These are phyloP conservation scores for Senna siamea DNA, from an alignment of 306 rosid genomes.

Conservation along the genomic window DNA sequence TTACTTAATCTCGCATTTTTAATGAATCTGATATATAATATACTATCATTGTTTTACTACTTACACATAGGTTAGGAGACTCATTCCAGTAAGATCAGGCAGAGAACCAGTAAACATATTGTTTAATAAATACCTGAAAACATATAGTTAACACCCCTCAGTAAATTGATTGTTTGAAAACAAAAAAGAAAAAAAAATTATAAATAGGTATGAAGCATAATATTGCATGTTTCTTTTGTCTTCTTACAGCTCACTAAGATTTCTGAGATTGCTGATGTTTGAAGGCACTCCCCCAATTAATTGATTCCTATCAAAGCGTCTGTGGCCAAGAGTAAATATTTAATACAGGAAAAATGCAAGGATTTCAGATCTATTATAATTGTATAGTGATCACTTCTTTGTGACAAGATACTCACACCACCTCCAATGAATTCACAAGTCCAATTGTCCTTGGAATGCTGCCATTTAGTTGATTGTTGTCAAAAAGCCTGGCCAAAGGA, in stretches of 20 bases:
- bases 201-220: constrained; percentile 33
- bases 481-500: constrained; percentile 58
- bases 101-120: constrained; percentile 54
- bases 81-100: constrained; percentile 61
- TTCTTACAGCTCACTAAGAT: constrained; percentile 61
- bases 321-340: constrained; percentile 44
- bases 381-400: constrained; percentile 26
- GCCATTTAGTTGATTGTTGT: constrained; percentile 53
- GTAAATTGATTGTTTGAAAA: constrained; percentile 13
- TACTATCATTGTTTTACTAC: constrained; percentile 30
- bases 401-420: constrained; percentile 64
- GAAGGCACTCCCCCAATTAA: constrained; percentile 54
- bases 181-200: background rate
- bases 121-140: constrained; percentile 63
- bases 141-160: constrained; percentile 17
- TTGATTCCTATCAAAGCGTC: constrained; percentile 61
- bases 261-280: constrained; percentile 45
- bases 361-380: background rate
- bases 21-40: background rate
- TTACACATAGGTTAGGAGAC: constrained; percentile 57
- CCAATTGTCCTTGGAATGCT: constrained; percentile 55
- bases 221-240: constrained; percentile 3
- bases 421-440: constrained; percentile 46
- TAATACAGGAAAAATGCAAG: constrained; percentile 13
- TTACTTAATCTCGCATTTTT: background rate